Percentiles rank a stretch among this genome's conserved stretches.
phyloP scores from a whole-genome alignment of 495 filamentous ascomycete species.

The Xylaria bambusicola region DNA sequence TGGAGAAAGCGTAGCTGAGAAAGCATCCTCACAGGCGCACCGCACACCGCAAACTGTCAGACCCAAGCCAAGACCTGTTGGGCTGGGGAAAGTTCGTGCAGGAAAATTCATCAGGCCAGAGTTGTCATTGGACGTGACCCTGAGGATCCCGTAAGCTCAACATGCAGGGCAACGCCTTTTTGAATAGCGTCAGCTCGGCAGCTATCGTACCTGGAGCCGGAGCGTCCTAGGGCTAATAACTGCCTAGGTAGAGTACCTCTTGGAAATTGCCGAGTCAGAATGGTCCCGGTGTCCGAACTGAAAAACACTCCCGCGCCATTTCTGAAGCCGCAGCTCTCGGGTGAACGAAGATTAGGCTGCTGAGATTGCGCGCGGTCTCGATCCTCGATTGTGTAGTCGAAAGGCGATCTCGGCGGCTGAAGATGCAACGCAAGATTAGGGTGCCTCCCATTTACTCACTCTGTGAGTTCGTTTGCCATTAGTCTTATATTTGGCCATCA shows the following conservation, averaged over 20 bases:
- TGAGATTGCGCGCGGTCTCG: neutral
- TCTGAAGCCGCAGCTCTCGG: neutral
- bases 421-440: neutral
- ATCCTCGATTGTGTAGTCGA: neutral
- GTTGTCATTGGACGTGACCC: slow-evolving; percentile 2
- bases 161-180: slow-evolving; percentile 1
- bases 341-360: neutral
- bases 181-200: neutral
- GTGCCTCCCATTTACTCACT: neutral
- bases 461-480: too few species aligned
- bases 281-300: neutral
- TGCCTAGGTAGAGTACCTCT: neutral
- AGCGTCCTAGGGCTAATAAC: neutral
- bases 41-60: neutral
- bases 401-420: too few species aligned
- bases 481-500: too few species aligned
- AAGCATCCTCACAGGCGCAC: neutral
- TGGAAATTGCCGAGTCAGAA: neutral
- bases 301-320: neutral
- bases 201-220: neutral
- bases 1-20: slow-evolving; percentile 1
- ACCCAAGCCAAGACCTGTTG: neutral
- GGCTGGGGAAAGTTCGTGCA: neutral
- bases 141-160: slow-evolving; percentile 9
- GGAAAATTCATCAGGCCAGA: neutral